phyloP scores from a whole-genome alignment of 2,329 filamentous ascomycete genomes.

The Sclerotinia subarctica region DNA sequence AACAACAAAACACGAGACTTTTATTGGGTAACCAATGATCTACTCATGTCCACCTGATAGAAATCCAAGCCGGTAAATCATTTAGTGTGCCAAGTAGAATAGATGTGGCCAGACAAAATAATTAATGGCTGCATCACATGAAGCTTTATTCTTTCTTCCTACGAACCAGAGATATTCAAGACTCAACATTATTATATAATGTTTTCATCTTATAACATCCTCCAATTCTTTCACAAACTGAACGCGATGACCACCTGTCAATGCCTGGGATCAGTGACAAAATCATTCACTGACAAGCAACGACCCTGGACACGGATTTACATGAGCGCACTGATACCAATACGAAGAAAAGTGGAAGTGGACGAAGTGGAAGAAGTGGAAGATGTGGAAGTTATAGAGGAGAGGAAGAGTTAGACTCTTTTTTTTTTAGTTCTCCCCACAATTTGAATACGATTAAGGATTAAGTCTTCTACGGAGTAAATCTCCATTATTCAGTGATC shows the following conservation, averaged over 20 bases:
- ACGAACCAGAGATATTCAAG: background rate
- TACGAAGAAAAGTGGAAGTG: constrained; percentile 5
- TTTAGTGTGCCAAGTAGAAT: background rate
- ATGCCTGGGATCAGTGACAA: background rate
- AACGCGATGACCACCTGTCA: background rate
- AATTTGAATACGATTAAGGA: background rate
- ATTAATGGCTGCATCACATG: too few relatives aligned
- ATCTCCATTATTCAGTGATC: background rate
- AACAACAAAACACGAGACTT: background rate
- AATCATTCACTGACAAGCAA: background rate
- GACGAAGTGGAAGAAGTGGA: background rate
- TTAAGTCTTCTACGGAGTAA: background rate
- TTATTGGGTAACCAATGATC: background rate
- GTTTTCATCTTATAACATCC: background rate
- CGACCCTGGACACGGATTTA: background rate
- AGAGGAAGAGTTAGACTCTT: background rate
- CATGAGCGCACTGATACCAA: background rate
- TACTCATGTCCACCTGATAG: background rate
- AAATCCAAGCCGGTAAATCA: background rate
- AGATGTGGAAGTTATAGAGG: too few relatives aligned
- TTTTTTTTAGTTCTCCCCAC: background rate
- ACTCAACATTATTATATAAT: background rate
- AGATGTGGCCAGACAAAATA: background rate
- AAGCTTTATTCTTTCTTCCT: background rate
- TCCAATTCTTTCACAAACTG: background rate